Conservation (phyloP, 805 yeast genomes). For the Scheffersomyces stipitis region DNA sequence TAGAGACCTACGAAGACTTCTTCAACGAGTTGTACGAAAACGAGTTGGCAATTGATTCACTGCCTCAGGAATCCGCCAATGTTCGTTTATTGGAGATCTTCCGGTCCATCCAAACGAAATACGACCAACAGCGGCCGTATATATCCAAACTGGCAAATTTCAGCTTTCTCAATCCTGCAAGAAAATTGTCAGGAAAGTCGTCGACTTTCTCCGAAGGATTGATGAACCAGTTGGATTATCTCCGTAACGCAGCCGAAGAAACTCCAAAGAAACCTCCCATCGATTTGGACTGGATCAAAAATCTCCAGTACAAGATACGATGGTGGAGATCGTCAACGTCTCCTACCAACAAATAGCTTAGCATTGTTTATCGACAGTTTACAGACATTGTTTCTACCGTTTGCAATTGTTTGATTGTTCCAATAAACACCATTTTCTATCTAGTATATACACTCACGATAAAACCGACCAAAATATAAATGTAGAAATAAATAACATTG, state of each 20-base stretch:
- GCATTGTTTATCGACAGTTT: too few species aligned
- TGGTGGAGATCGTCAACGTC: conserved; percentile 9
- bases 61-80: not conserved
- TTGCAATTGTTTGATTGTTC: too few species aligned
- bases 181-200: too few species aligned
- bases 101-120: conserved; percentile 17
- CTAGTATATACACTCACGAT: too few species aligned
- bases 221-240: conserved; percentile 17
- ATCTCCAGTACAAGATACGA: conserved; percentile 8
- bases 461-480: too few species aligned
- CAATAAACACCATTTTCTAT: too few species aligned
- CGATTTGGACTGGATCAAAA: conserved; percentile 13
- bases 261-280: conserved; percentile 6
- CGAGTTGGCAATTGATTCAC: conserved; percentile 7
- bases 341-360: not conserved
- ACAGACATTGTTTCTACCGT: too few species aligned
- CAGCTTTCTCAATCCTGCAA: not conserved
- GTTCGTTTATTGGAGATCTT: conserved; percentile 18
- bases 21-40: conserved; percentile 38
- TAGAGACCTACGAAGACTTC: conserved; percentile 54
- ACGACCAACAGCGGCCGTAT: conserved; percentile 12
- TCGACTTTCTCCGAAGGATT: conserved; percentile 19
- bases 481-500: too few species aligned
- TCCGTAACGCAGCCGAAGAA: conserved; percentile 18
- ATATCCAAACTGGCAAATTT: not conserved